phyloP scores from a whole-genome alignment of 257 asterid species.

The Oldenlandia corymbosa region DNA sequence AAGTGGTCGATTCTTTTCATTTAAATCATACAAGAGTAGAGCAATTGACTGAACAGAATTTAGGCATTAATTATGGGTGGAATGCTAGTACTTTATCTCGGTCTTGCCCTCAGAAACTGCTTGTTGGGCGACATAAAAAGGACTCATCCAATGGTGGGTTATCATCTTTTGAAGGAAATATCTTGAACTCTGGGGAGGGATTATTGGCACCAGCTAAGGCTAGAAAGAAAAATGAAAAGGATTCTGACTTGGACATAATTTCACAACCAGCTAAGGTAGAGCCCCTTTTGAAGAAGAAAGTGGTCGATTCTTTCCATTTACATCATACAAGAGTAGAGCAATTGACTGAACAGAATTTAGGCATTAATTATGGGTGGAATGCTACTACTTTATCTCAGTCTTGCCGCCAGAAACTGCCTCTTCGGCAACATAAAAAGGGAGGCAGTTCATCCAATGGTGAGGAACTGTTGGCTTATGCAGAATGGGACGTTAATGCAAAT shows the following conservation, averaged over 20 bases:
- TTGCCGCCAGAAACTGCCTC: slow-evolving; percentile 55
- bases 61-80: slow-evolving; percentile 33
- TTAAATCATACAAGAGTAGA: slow-evolving; percentile 30
- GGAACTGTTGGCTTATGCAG: slow-evolving; percentile 32
- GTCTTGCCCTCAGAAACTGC: slow-evolving; percentile 51
- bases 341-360: slow-evolving; percentile 20
- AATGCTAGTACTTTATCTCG: slow-evolving; percentile 25
- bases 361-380: slow-evolving; percentile 35
- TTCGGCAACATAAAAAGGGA: slow-evolving; percentile 54
- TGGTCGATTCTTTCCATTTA: slow-evolving; percentile 22
- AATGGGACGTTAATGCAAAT: slow-evolving; percentile 35
- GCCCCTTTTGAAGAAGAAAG: slow-evolving; percentile 17
- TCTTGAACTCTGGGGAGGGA: slow-evolving; percentile 36
- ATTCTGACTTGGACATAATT: slow-evolving; percentile 2
- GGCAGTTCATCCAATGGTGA: slow-evolving; percentile 31
- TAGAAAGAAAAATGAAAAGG: slow-evolving; percentile 27
- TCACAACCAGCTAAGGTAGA: slow-evolving; percentile 12
- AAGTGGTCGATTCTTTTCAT: slow-evolving; percentile 23
- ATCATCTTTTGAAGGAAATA: slow-evolving; percentile 29
- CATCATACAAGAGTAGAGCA: slow-evolving; percentile 33
- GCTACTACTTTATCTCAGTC: slow-evolving; percentile 25
- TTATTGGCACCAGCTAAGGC: too few species aligned
- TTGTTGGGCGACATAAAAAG: slow-evolving; percentile 57
- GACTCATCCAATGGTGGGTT: slow-evolving; percentile 27
- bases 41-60: slow-evolving; percentile 24